A percentile compares a stretch with the other conserved stretches of the same genome.
Conservation (phyloP, 805 yeast genomes). For the Kluyveromyces siamensis region DNA sequence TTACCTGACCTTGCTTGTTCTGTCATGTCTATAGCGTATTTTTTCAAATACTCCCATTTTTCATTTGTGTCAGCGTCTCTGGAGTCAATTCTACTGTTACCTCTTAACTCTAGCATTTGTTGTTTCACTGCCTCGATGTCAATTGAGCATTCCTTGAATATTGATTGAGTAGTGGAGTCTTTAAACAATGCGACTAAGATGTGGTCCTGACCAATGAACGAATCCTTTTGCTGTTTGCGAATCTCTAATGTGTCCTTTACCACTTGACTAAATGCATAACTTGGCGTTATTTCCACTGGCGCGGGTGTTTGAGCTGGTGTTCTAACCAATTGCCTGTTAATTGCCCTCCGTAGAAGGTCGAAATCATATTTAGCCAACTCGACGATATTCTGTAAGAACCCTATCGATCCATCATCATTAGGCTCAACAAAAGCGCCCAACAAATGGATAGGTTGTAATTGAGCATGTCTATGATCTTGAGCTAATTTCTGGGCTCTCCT, state of each 20-base stretch:
- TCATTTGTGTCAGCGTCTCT: slow-evolving; percentile 88
- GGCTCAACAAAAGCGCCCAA: slow-evolving; percentile 81
- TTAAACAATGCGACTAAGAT: slow-evolving; percentile 75
- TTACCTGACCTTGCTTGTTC: slow-evolving; percentile 90
- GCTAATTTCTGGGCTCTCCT: slow-evolving; percentile 77
- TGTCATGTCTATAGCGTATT: slow-evolving; percentile 91
- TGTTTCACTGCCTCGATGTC: slow-evolving; percentile 64
- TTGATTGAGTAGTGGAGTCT: slow-evolving; percentile 57
- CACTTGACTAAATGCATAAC: slow-evolving; percentile 68
- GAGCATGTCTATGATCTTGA: slow-evolving; percentile 73
- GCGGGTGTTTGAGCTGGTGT: slow-evolving; percentile 86
- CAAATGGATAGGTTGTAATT: slow-evolving; percentile 79
- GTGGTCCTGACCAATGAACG: slow-evolving; percentile 91
- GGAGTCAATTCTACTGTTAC: slow-evolving; percentile 85
- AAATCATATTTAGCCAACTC: slow-evolving; percentile 88
- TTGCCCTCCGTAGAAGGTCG: slow-evolving; percentile 65
- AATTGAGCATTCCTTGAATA: slow-evolving; percentile 65
- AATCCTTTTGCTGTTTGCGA: slow-evolving; percentile 81
- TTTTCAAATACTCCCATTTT: slow-evolving; percentile 71
- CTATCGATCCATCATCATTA: slow-evolving; percentile 42
- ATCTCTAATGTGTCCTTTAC: slow-evolving; percentile 67
- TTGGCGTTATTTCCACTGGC: slow-evolving; percentile 69
- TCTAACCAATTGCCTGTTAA: slow-evolving; percentile 74
- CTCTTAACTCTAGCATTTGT: slow-evolving; percentile 76
- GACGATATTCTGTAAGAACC: slow-evolving; percentile 70